phyloP scores from a whole-genome alignment of 2,329 filamentous ascomycete genomes.

The Diaporthe humulicola region DNA sequence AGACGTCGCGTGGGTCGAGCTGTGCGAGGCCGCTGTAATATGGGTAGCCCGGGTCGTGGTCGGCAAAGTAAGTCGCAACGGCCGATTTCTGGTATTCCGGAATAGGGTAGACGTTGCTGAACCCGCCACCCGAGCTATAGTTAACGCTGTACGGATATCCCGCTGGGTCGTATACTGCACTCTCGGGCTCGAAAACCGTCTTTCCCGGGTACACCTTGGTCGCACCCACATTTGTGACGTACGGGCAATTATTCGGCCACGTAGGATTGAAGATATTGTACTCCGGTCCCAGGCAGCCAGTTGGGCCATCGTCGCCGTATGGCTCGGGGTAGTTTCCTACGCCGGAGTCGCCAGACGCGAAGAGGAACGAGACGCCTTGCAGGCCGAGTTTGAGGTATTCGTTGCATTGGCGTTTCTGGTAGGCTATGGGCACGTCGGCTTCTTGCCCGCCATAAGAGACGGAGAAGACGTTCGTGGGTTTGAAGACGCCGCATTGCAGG shows the following conservation, averaged over 20 bases:
- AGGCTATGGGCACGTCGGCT: slow-evolving; percentile 63
- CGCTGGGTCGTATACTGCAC: slow-evolving; percentile 29
- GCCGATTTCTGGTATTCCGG: slow-evolving; percentile 58
- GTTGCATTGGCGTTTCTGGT: slow-evolving; percentile 65
- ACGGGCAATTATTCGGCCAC: slow-evolving; percentile 65
- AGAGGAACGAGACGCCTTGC: slow-evolving; percentile 61
- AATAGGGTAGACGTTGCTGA: slow-evolving; percentile 59
- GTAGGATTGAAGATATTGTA: slow-evolving; percentile 61
- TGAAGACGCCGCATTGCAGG: slow-evolving; percentile 52
- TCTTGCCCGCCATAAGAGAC: slow-evolving; percentile 70
- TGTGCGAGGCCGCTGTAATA: slow-evolving; percentile 41
- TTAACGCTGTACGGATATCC: slow-evolving; percentile 21
- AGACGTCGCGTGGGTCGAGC: slow-evolving; percentile 30
- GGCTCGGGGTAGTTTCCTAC: slow-evolving; percentile 45
- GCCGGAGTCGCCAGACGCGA: slow-evolving; percentile 63
- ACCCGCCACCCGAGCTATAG: slow-evolving; percentile 57
- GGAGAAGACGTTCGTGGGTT: slow-evolving; percentile 68
- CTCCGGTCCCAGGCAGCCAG: slow-evolving; percentile 51
- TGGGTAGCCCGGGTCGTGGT: slow-evolving; percentile 38
- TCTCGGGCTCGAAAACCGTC: slow-evolving; percentile 41
- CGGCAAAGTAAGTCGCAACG: slow-evolving; percentile 55
- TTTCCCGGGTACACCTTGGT: slow-evolving; percentile 32
- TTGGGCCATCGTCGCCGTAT: slow-evolving; percentile 49
- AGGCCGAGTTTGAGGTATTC: slow-evolving; percentile 67
- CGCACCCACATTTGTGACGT: slow-evolving; percentile 45